A percentile compares a stretch with the other conserved stretches of the same genome.
These are phyloP conservation scores for Pseudocercospora fijiensis DNA, from an alignment of 2,329 filamentous ascomycete genomes.

Conservation along the genomic window DNA sequence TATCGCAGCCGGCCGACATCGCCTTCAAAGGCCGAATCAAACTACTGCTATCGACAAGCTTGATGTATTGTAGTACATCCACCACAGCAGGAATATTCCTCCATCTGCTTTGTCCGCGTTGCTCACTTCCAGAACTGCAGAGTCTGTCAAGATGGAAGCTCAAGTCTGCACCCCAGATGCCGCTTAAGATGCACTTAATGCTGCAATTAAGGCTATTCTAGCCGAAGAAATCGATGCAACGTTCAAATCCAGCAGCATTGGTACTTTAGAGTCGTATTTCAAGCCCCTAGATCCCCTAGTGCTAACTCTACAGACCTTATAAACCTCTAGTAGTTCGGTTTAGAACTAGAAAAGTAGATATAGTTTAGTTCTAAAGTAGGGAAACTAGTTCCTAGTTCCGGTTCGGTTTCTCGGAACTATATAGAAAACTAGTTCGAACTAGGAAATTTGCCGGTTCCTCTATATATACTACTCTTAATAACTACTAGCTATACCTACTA, in stretches of 20 bases:
- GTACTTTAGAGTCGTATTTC: constrained; percentile 30
- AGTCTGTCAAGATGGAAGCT: constrained; percentile 27
- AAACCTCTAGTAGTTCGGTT: constrained; percentile 31
- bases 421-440: too few relatives aligned
- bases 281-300: background rate
- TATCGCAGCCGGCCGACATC: constrained; percentile 9
- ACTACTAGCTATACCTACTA: too few relatives aligned
- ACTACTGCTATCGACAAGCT: constrained; percentile 5
- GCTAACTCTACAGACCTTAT: constrained; percentile 48
- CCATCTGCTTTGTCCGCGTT: background rate
- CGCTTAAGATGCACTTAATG: constrained; percentile 32
- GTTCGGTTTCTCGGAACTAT: too few relatives aligned
- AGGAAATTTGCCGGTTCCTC: too few relatives aligned
- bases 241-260: constrained; percentile 57
- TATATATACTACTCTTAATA: too few relatives aligned
- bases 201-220: constrained; percentile 41
- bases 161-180: constrained; percentile 37
- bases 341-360: too few relatives aligned
- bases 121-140: background rate
- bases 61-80: background rate
- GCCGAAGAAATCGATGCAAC: constrained; percentile 53
- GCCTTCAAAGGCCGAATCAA: constrained; percentile 1
- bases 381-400: too few relatives aligned
- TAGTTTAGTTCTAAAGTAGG: too few relatives aligned
- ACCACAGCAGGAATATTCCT: background rate